Percentiles rank a stretch among this genome's conserved stretches.
Evolutionary conservation across 371 early-diverging fungal species (phyloP).

Genomic region (Zychaea mexicana): DNA sequence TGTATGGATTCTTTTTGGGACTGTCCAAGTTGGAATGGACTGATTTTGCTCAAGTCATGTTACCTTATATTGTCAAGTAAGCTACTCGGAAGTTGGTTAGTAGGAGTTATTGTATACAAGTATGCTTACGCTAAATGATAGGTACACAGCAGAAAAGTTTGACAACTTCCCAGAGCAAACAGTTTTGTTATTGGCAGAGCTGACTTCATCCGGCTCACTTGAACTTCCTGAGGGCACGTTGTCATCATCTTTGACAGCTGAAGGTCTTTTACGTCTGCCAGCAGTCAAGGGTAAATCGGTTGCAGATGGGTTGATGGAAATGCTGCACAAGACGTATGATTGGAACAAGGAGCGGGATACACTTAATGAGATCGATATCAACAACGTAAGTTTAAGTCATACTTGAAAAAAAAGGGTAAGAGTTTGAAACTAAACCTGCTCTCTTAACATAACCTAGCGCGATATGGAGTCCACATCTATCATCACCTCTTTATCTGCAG

Average conservation of each 20-base stretch:
- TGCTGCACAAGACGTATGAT: conserved; percentile 42
- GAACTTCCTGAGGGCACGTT: conserved; percentile 46
- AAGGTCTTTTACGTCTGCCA: conserved; percentile 64
- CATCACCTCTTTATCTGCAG: conserved; percentile 49
- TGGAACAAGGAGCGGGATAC: conserved; percentile 57
- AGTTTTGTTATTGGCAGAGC: conserved; percentile 56
- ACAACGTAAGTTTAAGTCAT: conserved; percentile 25
- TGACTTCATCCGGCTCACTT: conserved; percentile 47
- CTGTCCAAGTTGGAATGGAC: conserved; percentile 69
- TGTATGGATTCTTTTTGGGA: conserved; percentile 68
- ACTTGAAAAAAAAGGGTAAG: not conserved
- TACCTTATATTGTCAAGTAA: conserved; percentile 67
- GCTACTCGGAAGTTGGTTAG: too few species aligned
- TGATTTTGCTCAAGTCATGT: conserved; percentile 68
- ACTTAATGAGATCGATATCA: conserved; percentile 41
- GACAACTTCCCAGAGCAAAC: conserved; percentile 41
- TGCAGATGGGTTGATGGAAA: conserved; percentile 34
- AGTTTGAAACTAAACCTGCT: not conserved
- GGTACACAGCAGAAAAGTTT: conserved; percentile 51
- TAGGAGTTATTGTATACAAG: not conserved
- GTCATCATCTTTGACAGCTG: conserved; percentile 53
- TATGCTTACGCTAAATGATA: conserved; percentile 5
- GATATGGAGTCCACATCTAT: conserved; percentile 15
- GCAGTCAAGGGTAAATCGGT: conserved; percentile 22
- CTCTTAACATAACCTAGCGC: not conserved